Percentiles rank a stretch among this genome's conserved stretches.
Evolutionary conservation across 2,329 filamentous ascomycete genomes (phyloP).

Genomic region (Coniochaeta ligniaria): DNA sequence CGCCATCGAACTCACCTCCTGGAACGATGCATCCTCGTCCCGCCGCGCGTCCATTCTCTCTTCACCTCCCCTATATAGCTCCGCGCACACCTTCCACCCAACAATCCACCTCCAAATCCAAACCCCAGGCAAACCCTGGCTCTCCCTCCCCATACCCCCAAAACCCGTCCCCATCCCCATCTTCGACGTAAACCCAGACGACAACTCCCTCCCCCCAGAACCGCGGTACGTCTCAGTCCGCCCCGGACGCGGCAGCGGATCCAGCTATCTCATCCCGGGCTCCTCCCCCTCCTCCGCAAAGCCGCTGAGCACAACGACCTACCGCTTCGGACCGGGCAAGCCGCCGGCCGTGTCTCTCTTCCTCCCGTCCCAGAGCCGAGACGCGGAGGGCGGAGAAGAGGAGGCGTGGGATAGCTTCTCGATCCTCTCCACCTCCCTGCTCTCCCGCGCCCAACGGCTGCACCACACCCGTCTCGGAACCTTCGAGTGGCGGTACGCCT

Average conservation of each 20-base stretch:
- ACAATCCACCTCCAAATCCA: constrained; percentile 42
- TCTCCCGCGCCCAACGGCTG: constrained; percentile 39
- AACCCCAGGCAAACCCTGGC: constrained; percentile 31
- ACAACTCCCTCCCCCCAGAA: not conserved
- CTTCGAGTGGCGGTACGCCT: constrained; percentile 50
- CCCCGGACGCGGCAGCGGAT: constrained; percentile 35
- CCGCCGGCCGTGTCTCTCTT: constrained; percentile 38
- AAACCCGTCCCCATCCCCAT: constrained; percentile 32
- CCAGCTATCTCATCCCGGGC: constrained; percentile 38
- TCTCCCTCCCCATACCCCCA: constrained; percentile 33
- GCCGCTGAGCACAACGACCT: constrained; percentile 41
- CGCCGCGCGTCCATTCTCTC: constrained; percentile 3
- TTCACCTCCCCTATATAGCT: constrained; percentile 20
- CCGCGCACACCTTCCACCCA: constrained; percentile 27
- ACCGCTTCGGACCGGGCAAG: constrained; percentile 48
- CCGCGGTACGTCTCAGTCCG: constrained; percentile 42
- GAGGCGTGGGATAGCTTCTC: constrained; percentile 16
- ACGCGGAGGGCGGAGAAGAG: constrained; percentile 9
- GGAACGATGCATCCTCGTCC: not conserved
- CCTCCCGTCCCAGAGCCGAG: constrained; percentile 4
- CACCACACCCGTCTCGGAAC: constrained; percentile 35
- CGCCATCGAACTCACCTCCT: not conserved
- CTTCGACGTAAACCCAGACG: constrained; percentile 28
- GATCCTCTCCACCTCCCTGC: constrained; percentile 27
- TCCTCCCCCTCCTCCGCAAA: constrained; percentile 9